Percentiles rank a stretch among this genome's conserved stretches.
These are phyloP conservation scores for Blastobotrys elegans DNA, from an alignment of 1,139 yeast species.

Conservation along the genomic window DNA sequence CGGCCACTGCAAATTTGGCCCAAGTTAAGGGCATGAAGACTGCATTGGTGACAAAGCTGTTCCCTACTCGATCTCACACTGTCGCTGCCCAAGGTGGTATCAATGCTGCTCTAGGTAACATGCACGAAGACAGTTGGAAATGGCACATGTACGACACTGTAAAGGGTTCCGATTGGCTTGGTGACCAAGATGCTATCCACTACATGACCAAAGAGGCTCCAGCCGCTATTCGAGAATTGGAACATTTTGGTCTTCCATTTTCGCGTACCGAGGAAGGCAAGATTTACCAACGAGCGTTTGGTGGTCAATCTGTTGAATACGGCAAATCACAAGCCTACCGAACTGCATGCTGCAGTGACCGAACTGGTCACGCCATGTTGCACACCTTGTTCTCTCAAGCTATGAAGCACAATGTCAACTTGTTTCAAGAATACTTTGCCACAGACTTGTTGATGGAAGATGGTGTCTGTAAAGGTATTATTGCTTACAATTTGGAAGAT, in stretches of 20 bases:
- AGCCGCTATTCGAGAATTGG: conserved; percentile 89
- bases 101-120: conserved; percentile 93
- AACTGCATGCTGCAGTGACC: conserved; percentile 98
- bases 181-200: conserved; percentile 98
- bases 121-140: conserved; percentile 98
- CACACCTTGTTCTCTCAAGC: conserved; percentile 97
- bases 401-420: conserved; percentile 92
- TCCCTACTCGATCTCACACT: conserved; percentile 98
- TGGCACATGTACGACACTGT: conserved; percentile 99
- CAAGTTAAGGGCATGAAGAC: conserved; percentile 90
- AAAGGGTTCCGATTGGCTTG: conserved; percentile 99
- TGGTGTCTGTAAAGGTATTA: conserved; percentile 94
- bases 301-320: conserved; percentile 92
- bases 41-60: conserved; percentile 93
- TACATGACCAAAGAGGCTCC: conserved; percentile 99
- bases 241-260: conserved; percentile 97
- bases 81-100: conserved; percentile 99
- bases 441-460: conserved; percentile 91
- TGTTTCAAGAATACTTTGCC: conserved; percentile 96
- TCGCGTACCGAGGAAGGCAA: conserved; percentile 96
- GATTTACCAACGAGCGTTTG: conserved; percentile 97
- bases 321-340: conserved; percentile 99
- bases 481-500: conserved; percentile 97
- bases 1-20: conserved; percentile 97
- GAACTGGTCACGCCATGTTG: conserved; percentile 96